phyloP scores from a whole-genome alignment of 2,329 filamentous ascomycete genomes.

The Cladobotryum protrusum region DNA sequence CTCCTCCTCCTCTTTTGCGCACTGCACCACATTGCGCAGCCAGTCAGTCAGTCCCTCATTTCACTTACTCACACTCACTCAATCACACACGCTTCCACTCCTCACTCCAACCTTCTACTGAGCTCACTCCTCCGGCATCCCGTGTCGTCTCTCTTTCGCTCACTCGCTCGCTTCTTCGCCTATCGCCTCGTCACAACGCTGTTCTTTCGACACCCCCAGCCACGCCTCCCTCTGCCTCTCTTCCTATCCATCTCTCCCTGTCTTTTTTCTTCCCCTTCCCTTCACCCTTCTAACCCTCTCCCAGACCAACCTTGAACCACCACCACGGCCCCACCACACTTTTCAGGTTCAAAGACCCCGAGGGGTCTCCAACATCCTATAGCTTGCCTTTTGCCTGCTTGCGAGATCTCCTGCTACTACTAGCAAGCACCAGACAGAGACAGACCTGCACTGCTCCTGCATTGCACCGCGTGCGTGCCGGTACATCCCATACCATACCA shows the following conservation, averaged over 20 bases:
- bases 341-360: conserved; percentile 1
- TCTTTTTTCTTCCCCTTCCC: background rate
- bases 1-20: background rate
- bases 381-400: background rate
- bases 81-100: background rate
- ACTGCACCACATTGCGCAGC: background rate
- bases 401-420: conserved; percentile 10
- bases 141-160: background rate
- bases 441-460: conserved; percentile 5
- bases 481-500: conserved; percentile 1
- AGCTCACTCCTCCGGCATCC: background rate
- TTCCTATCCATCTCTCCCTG: background rate
- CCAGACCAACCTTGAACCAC: conserved; percentile 8
- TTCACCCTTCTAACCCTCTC: conserved; percentile 1
- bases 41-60: background rate
- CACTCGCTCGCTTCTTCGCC: background rate
- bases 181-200: background rate
- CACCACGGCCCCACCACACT: conserved; percentile 10
- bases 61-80: no score
- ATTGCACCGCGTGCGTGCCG: conserved; percentile 12
- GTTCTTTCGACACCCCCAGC: conserved; percentile 2
- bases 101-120: background rate
- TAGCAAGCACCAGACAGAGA: background rate
- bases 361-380: conserved; percentile 6
- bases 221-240: conserved; percentile 3